phyloP scores from a whole-genome alignment of 2,329 filamentous ascomycete genomes.

The Pseudopyricularia javanii region DNA sequence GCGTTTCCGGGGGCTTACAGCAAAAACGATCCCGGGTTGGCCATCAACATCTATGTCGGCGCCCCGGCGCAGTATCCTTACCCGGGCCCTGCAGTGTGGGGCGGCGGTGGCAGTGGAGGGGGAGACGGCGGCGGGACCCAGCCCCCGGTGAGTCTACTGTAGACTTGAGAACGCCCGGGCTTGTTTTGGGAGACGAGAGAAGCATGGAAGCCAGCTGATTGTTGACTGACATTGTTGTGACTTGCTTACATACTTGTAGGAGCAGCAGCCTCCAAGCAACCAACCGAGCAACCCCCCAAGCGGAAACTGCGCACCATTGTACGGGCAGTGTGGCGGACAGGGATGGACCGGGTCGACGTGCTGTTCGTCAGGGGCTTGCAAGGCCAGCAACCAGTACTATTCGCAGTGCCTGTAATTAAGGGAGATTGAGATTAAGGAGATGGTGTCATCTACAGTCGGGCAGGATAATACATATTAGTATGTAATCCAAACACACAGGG shows the following conservation, averaged over 20 bases:
- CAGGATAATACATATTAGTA: too few species aligned
- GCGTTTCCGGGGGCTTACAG: slow-evolving; percentile 12
- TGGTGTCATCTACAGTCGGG: not conserved
- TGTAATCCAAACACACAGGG: too few species aligned
- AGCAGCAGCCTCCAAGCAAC: not conserved
- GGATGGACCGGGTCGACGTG: not conserved
- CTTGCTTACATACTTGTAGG: not conserved
- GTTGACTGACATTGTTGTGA: not conserved
- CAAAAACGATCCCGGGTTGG: slow-evolving; percentile 9
- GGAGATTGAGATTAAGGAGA: not conserved
- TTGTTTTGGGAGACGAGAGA: not conserved
- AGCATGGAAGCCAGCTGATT: too few species aligned
- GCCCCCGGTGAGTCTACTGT: not conserved
- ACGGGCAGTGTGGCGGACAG: not conserved
- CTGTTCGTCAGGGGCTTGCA: not conserved
- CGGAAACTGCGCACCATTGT: not conserved
- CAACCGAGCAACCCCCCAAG: not conserved
- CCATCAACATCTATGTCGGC: slow-evolving; percentile 10
- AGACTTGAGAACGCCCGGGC: not conserved
- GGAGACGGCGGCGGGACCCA: not conserved
- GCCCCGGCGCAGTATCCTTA: slow-evolving; percentile 1
- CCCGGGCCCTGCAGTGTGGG: slow-evolving; percentile 3
- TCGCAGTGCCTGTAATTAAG: not conserved
- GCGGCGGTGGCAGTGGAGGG: not conserved
- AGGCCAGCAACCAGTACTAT: not conserved